A percentile compares a stretch with the other conserved stretches of the same genome.
phyloP scores from a whole-genome alignment of 1,284 basidiomycete species.

The Sphagnurus paluster region DNA sequence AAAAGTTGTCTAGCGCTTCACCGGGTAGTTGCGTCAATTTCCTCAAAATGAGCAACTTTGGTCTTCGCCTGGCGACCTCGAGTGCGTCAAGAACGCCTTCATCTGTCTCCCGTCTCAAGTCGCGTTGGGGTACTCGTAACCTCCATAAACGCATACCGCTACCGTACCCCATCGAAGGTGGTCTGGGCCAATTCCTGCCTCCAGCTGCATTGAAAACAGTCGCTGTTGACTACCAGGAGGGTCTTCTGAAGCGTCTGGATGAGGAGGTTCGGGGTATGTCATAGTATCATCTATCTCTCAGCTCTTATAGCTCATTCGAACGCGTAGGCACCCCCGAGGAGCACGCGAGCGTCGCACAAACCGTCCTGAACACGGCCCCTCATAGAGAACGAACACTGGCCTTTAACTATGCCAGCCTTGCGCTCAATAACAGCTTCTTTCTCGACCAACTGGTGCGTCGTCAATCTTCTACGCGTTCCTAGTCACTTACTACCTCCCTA shows the following conservation, averaged over 20 bases:
- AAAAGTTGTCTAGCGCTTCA: slow-evolving; percentile 8
- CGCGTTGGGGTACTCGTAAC: slow-evolving; percentile 35
- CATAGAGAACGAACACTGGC: slow-evolving; percentile 66
- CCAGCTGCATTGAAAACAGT: slow-evolving; percentile 65
- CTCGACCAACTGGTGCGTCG: slow-evolving; percentile 77
- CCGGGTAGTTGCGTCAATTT: slow-evolving; percentile 10
- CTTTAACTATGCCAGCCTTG: slow-evolving; percentile 92
- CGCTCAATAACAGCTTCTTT: slow-evolving; percentile 97
- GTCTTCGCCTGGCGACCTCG: slow-evolving; percentile 30
- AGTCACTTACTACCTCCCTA: slow-evolving; percentile 23
- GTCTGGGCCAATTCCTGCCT: slow-evolving; percentile 75
- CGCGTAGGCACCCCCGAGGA: slow-evolving; percentile 57
- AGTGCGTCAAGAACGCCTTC: slow-evolving; percentile 23
- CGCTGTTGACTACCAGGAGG: slow-evolving; percentile 81
- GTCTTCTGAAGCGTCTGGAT: slow-evolving; percentile 73
- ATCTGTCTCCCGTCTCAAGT: slow-evolving; percentile 21
- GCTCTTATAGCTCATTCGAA: neutral
- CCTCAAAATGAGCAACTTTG: slow-evolving; percentile 28
- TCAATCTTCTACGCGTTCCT: slow-evolving; percentile 6
- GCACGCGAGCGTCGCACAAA: slow-evolving; percentile 67
- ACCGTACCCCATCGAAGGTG: slow-evolving; percentile 66
- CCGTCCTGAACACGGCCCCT: slow-evolving; percentile 70
- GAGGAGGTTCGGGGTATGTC: slow-evolving; percentile 69
- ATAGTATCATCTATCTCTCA: too few species aligned
- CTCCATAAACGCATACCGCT: slow-evolving; percentile 59